Conservation (phyloP, 257 asterid genomes). For the Handroanthus guayacan region DNA sequence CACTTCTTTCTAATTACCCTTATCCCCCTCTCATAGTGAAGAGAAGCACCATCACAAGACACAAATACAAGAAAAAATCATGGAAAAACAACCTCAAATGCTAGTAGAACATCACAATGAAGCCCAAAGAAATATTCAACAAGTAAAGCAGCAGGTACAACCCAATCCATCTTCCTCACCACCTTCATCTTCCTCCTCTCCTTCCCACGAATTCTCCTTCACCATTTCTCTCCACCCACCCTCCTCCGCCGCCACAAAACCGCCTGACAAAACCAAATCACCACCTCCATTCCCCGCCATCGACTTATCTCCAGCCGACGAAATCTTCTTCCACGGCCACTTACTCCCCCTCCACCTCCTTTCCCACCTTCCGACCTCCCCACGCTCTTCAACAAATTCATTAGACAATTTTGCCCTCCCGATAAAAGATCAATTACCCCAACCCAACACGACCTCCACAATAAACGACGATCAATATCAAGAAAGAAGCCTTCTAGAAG, state of each 20-base stretch:
- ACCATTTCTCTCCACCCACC: slow-evolving; percentile 62
- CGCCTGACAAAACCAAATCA: slow-evolving; percentile 35
- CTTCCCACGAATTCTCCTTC: slow-evolving; percentile 80
- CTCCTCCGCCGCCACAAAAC: slow-evolving; percentile 29
- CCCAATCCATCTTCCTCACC: slow-evolving; percentile 32
- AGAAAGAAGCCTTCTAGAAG: slow-evolving; percentile 8
- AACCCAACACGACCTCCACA: slow-evolving; percentile 20
- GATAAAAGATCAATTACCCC: slow-evolving; percentile 33
- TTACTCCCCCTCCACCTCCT: slow-evolving; percentile 77
- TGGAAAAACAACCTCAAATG: slow-evolving; percentile 14
- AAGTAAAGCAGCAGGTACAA: slow-evolving; percentile 21
- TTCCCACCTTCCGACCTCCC: slow-evolving; percentile 64
- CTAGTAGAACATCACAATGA: slow-evolving; percentile 39
- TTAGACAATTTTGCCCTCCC: slow-evolving; percentile 61
- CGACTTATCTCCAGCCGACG: slow-evolving; percentile 86
- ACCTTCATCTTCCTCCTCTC: slow-evolving; percentile 66
- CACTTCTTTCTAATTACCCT: slow-evolving; percentile 47
- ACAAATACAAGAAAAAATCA: neutral
- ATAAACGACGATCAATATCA: slow-evolving; percentile 7
- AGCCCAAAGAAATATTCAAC: slow-evolving; percentile 8
- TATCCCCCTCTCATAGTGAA: slow-evolving; percentile 33
- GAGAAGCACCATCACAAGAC: neutral
- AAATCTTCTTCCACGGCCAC: slow-evolving; percentile 83
- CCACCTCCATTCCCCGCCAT: slow-evolving; percentile 44
- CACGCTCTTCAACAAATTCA: slow-evolving; percentile 68